A percentile compares a stretch with the other conserved stretches of the same genome.
Evolutionary conservation across 2,329 filamentous ascomycete species (phyloP).

Genomic region (Pyrenochaeta sp.): DNA sequence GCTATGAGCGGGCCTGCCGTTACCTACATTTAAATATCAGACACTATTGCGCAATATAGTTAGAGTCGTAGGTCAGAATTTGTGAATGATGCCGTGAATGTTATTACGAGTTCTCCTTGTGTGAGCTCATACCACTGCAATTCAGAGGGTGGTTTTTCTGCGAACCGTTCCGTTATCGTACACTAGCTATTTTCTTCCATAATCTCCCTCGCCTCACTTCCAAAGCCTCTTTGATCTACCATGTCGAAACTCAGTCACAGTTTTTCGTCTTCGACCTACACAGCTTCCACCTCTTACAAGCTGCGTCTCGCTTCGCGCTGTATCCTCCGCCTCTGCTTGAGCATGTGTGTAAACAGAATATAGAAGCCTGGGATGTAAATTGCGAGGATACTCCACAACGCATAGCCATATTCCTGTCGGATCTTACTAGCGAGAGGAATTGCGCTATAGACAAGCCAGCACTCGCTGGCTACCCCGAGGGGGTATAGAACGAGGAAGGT

Average conservation of each 20-base stretch:
- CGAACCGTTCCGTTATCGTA: background rate
- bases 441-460: constrained; percentile 77
- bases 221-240: background rate
- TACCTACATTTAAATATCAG: no score
- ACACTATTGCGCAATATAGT: no score
- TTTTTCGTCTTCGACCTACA: background rate
- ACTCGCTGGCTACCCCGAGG: constrained; percentile 88
- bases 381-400: constrained; percentile 70
- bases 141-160: background rate
- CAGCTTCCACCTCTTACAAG: background rate
- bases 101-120: no score
- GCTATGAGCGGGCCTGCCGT: no score
- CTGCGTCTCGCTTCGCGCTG: constrained; percentile 50
- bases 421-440: constrained; percentile 66
- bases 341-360: constrained; percentile 93
- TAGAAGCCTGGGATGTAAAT: constrained; percentile 85
- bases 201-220: background rate
- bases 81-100: no score
- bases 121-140: background rate
- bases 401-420: constrained; percentile 63
- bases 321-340: constrained; percentile 84
- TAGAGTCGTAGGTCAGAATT: no score
- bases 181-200: background rate
- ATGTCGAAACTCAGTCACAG: background rate
- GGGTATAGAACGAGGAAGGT: constrained; percentile 95